Base-by-base conservation (phyloP, 306 rosid genomes). In the Medicago truncatula region DNA sequence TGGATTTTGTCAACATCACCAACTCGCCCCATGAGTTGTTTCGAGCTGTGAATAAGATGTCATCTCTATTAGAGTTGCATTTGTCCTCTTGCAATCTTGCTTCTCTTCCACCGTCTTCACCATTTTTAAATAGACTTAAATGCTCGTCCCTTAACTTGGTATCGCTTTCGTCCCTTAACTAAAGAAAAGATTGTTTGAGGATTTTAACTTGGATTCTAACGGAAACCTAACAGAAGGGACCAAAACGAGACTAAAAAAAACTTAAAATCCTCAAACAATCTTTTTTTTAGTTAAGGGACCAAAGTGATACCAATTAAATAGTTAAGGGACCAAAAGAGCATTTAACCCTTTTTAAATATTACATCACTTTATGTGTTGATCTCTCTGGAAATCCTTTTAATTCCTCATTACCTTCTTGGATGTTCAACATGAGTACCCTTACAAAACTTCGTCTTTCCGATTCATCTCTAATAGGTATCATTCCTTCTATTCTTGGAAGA, bases 391-490 rank as follows among this genome's bases (percentile, higher is more conserved):
- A 73, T 58, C 4, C 10, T 41, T 41, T 73, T 1, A 23, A 58
- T 41, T 73, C 77, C 58, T 10, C 61, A 16, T 11, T 61, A 46
- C 78, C 78, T 28, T 61, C 49, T 7, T 61, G 78, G 61, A 0
- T 46, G 38, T 74, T 74, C 41, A 74, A 61, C 38, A 47, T 74
- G 8, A 74, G 71, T 20, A 62, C 71, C 46, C 78, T 74, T 44
- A 61, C 39, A 28, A 0, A 61, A 31, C 47, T 74, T 3, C 0
- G 2, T n/a, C 49, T 74, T 74, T 12, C 0, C 1, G 13, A 0
- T 3, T 61, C 71, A 61, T 74, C 8, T 56, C 13, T 44, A 17
- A 44, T 10, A 10, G 60, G 70, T 41, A 18, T 1, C 70, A 0
- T 74, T 44, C 67, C 50, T 38, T 14, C 54, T 15, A 44, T 5